Conservation (phyloP, 352 stramenopile species). For the Phytophthora gonapodyides region DNA sequence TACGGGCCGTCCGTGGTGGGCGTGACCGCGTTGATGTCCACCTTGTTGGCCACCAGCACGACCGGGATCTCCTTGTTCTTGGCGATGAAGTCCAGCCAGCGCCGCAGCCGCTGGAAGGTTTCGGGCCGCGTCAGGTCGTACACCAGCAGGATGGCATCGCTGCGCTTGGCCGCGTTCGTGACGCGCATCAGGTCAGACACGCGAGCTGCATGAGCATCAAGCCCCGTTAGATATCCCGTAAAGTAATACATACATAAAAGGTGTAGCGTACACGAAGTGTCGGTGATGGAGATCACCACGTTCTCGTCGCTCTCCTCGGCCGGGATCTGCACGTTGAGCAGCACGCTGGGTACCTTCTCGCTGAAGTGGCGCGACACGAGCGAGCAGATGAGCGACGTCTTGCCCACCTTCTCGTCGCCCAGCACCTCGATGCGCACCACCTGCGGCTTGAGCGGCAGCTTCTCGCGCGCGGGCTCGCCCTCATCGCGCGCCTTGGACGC, state of each 20-base stretch:
- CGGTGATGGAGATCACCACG: conserved; percentile 89
- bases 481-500: conserved; percentile 41
- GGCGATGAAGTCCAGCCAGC: conserved; percentile 88
- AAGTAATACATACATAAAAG: conserved; percentile 1
- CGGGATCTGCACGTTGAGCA: conserved; percentile 90
- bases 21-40: conserved; percentile 78
- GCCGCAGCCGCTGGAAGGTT: conserved; percentile 82
- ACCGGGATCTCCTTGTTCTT: conserved; percentile 89
- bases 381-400: conserved; percentile 92
- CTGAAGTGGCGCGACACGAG: conserved; percentile 89
- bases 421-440: conserved; percentile 89
- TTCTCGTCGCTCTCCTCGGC: conserved; percentile 90
- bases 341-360: conserved; percentile 84
- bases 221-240: conserved; percentile 3
- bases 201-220: conserved; percentile 42
- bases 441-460: conserved; percentile 73
- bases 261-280: conserved; percentile 73
- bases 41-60: conserved; percentile 90
- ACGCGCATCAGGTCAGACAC: conserved; percentile 85
- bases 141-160: conserved; percentile 86
- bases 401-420: conserved; percentile 90
- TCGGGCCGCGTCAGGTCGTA: conserved; percentile 87
- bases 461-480: conserved; percentile 40
- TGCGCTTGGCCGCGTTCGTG: conserved; percentile 83
- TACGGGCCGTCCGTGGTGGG: conserved; percentile 63